Base-by-base conservation (phyloP, 192 early-diverging fungal genomes). In the Coemansia sp. region DNA sequence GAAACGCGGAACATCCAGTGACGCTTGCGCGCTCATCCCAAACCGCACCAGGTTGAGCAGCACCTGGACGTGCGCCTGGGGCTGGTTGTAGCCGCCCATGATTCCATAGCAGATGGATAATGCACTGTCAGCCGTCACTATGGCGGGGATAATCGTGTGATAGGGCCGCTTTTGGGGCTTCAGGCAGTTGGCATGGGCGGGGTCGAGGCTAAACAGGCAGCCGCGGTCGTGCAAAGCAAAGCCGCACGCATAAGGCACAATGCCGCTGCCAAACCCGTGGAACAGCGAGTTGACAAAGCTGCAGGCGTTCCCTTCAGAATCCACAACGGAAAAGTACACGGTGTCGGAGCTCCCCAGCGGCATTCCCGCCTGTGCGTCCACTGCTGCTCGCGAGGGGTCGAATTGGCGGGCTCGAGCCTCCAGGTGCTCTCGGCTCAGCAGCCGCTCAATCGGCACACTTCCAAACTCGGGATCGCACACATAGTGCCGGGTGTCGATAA, bases 21-120 rank as follows among this genome's bases (percentile, higher is more conserved):
- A 84, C 4, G 57, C 62, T 62, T 92, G 90, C 32, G 84, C 82
- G 36, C 73, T 71, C 59, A 80, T 76, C 7, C 71, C 64, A 44
- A 81, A 83, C 51, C 80, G 75, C 42, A 83, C 47, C 16, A 86
- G 64, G 51, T 89, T 88, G 28, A 90, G 47, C 49, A 92, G 66
- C 7, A 89, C 84, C 72, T 92, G 90, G 3, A 90, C 60, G 40
- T 92, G 88, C n/a, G 88, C 89, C 68, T 92, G 90, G 15, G 90
- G 90, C 66, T 92, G 90, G 81, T 86, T 87, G 62, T 81, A 87
- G 5, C 81, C 86, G 39, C 90, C 90, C 88, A 92, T 89, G 41
- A 80, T 74, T 16, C 70, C 75, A 18, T 54, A 64, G 26, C 51
- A 40, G 18, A 60, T 64, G 11, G 37, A 39, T n/a, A 39, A n/a